Conservation (phyloP, 2,329 filamentous ascomycete genomes). For the Trichoderma sp. region DNA sequence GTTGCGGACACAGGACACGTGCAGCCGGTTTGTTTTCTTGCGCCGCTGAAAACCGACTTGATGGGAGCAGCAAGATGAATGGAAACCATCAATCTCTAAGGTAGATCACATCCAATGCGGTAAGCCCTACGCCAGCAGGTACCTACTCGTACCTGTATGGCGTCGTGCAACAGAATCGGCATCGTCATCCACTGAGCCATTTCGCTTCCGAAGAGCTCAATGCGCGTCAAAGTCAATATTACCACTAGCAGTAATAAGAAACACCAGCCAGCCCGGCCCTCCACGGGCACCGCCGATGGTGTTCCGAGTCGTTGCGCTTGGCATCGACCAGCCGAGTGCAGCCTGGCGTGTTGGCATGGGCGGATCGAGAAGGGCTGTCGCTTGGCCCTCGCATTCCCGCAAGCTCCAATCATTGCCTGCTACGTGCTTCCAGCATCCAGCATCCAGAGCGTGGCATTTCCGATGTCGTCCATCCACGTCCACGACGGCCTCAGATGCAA, state of each 20-base stretch:
- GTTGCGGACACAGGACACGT: not conserved
- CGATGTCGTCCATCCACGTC: not conserved
- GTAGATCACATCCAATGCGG: not conserved
- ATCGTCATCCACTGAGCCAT: conserved; percentile 5
- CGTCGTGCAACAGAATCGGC: not conserved
- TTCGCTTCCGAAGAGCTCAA: conserved; percentile 2
- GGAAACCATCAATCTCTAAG: not conserved
- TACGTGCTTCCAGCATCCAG: not conserved
- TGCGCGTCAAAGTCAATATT: not conserved
- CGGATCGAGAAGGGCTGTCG: not conserved
- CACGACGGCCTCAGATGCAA: not conserved
- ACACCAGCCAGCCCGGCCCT: not conserved
- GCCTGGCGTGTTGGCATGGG: not conserved
- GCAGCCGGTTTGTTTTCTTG: not conserved
- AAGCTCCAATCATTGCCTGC: not conserved
- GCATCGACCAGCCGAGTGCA: conserved; percentile 9
- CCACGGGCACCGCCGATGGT: not conserved
- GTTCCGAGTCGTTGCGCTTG: conserved; percentile 1
- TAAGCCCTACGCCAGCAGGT: not conserved
- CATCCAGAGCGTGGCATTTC: conserved; percentile 2
- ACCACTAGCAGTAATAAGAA: not conserved
- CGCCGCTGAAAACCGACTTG: not conserved
- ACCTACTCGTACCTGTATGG: not conserved
- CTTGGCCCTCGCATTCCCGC: conserved; percentile 5
- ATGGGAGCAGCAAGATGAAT: not conserved